A percentile compares a stretch with the other conserved stretches of the same genome.
Conservation (phyloP, 768 basidiomycete species). For the Suillus discolor region DNA sequence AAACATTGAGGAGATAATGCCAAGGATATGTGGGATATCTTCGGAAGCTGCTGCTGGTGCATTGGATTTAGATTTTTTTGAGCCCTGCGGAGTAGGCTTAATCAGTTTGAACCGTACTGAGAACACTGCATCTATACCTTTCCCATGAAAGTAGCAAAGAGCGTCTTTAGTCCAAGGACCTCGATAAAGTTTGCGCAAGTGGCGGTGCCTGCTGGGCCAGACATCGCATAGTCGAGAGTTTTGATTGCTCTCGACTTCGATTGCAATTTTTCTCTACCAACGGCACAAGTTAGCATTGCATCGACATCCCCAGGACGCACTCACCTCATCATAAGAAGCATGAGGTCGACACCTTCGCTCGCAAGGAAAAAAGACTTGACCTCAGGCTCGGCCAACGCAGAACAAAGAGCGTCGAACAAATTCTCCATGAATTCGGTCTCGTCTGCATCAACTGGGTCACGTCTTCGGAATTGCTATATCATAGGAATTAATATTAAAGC, state of each 20-base stretch:
- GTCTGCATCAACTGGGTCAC: constrained; percentile 84
- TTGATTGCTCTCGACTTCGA: constrained; percentile 87
- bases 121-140: constrained; percentile 53
- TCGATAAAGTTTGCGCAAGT: constrained; percentile 88
- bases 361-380: constrained; percentile 84
- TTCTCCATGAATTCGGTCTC: constrained; percentile 99
- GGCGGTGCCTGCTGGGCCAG: constrained; percentile 66
- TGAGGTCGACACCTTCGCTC: constrained; percentile 92
- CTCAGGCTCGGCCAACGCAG: constrained; percentile 74
- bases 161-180: constrained; percentile 80
- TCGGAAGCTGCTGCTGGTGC: constrained; percentile 61
- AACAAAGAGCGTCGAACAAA: constrained; percentile 88
- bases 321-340: constrained; percentile 98
- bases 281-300: constrained; percentile 7
- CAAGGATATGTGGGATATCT: constrained; percentile 85
- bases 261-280: constrained; percentile 74
- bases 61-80: constrained; percentile 66
- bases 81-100: constrained; percentile 30
- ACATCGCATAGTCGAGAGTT: constrained; percentile 87
- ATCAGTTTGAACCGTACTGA: not conserved
- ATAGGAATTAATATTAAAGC: constrained; percentile 17
- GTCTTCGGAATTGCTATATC: constrained; percentile 79
- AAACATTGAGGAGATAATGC: constrained; percentile 85
- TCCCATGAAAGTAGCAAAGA: constrained; percentile 94
- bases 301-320: constrained; percentile 25